phyloP scores from a whole-genome alignment of 805 yeast genomes.

The Monosporozyma solicola region DNA sequence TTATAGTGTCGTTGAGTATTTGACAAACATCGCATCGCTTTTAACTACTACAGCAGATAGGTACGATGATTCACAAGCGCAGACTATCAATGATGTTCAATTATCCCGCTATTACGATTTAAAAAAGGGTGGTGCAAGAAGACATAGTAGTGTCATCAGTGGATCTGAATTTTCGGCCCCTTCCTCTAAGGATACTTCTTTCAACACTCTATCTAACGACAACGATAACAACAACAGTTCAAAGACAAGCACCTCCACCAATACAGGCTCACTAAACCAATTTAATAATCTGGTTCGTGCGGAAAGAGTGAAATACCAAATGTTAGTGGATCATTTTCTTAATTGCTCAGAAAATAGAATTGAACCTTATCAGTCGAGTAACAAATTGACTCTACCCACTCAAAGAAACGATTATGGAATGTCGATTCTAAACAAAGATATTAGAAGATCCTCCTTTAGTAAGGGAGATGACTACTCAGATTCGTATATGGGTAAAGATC shows the following conservation, averaged over 20 bases:
- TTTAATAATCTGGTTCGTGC: slow-evolving; percentile 2
- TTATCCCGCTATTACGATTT: slow-evolving; percentile 2
- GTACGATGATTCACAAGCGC: neutral
- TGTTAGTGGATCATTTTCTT: slow-evolving; percentile 12
- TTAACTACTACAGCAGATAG: slow-evolving; percentile 3
- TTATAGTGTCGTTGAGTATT: neutral
- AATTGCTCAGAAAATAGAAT: slow-evolving; percentile 9
- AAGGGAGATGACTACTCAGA: neutral
- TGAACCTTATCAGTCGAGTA: slow-evolving; percentile 8
- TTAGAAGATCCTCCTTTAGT: neutral
- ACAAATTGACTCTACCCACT: neutral
- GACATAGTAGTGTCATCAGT: slow-evolving; percentile 3
- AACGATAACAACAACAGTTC: neutral
- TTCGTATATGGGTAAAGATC: neutral
- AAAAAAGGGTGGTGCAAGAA: neutral
- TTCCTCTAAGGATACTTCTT: neutral
- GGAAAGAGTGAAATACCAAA: slow-evolving; percentile 10
- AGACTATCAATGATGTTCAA: neutral
- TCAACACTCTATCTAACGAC: neutral
- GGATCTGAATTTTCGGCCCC: neutral
- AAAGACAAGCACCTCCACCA: neutral
- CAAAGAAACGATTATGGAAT: neutral
- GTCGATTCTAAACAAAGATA: neutral
- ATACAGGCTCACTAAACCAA: neutral
- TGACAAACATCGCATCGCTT: slow-evolving; percentile 1